Evolutionary conservation across 108 stramenopile species (phyloP).

Genomic region (Asterionellopsis glacialis): DNA sequence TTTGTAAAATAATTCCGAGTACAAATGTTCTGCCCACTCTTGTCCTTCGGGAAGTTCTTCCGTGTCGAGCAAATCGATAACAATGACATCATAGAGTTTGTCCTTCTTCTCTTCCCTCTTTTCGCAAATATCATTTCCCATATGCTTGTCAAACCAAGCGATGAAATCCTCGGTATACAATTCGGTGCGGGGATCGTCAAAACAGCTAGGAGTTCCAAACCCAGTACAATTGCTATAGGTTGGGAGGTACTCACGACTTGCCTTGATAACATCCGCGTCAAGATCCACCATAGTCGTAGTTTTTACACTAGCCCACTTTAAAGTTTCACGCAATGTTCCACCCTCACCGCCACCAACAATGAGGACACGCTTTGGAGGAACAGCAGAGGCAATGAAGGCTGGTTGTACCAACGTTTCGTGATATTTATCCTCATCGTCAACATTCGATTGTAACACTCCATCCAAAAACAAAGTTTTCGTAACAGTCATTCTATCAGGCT

Average conservation of each 20-base stretch:
- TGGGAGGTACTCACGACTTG: slow-evolving; percentile 30
- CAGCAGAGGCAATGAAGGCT: slow-evolving; percentile 83
- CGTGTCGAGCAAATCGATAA: slow-evolving; percentile 78
- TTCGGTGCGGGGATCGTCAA: slow-evolving; percentile 47
- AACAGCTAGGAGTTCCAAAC: slow-evolving; percentile 44
- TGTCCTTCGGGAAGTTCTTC: slow-evolving; percentile 26
- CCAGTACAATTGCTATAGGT: slow-evolving; percentile 53
- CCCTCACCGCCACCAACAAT: slow-evolving; percentile 83
- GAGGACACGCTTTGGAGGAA: slow-evolving; percentile 70
- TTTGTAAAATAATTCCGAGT: too few relatives aligned
- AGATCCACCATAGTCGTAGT: slow-evolving; percentile 46
- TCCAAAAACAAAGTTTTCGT: slow-evolving; percentile 41
- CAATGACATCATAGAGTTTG: slow-evolving; percentile 67
- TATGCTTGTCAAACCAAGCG: slow-evolving; percentile 37
- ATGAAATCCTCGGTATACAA: slow-evolving; percentile 48
- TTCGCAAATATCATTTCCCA: neutral
- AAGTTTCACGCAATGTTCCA: slow-evolving; percentile 73
- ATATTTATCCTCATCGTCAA: slow-evolving; percentile 50
- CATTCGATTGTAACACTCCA: slow-evolving; percentile 55
- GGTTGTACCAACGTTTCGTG: slow-evolving; percentile 93
- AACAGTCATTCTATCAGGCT: slow-evolving; percentile 34
- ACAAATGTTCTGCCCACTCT: too few relatives aligned
- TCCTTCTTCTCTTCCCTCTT: slow-evolving; percentile 12
- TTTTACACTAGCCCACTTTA: slow-evolving; percentile 85
- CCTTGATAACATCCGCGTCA: slow-evolving; percentile 40